phyloP scores from a whole-genome alignment of 225 moss, liverwort and hornwort species.

The Pleurozium schreberi region DNA sequence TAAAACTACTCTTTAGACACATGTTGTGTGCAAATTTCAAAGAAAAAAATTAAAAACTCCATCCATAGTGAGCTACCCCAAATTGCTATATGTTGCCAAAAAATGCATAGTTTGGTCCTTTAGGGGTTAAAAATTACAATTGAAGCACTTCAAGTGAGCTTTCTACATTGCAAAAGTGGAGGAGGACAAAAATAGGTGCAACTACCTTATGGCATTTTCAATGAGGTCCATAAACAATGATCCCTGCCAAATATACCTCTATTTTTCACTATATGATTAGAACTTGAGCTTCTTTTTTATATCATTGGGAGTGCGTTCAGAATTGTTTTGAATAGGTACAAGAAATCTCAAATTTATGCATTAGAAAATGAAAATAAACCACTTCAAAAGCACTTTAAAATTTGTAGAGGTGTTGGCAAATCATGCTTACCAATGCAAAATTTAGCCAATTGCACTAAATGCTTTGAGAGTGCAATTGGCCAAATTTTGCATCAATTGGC shows the following conservation, averaged over 20 bases:
- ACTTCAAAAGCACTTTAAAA: background rate
- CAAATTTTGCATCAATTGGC: background rate
- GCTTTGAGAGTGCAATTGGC: background rate
- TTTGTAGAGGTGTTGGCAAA: background rate
- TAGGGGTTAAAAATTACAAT: no score
- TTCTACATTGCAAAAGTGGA: rapidly evolving
- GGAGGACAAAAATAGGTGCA: rapidly evolving
- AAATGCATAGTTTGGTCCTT: no score
- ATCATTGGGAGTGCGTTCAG: background rate
- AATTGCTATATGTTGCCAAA: no score
- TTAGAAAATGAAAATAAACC: background rate
- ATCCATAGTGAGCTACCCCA: no score
- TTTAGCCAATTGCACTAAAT: rapidly evolving
- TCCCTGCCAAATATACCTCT: background rate
- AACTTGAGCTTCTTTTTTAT: background rate
- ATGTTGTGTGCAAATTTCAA: no score
- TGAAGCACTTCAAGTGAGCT: background rate
- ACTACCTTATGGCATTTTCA: rapidly evolving
- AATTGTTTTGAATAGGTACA: background rate
- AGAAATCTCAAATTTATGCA: background rate
- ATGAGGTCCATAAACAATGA: rapidly evolving
- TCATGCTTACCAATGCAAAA: background rate
- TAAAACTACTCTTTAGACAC: no score
- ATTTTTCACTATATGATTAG: no score
- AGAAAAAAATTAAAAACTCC: no score